Conservation (phyloP, 2,329 filamentous ascomycete genomes). For the Colletotrichum abscissum region DNA sequence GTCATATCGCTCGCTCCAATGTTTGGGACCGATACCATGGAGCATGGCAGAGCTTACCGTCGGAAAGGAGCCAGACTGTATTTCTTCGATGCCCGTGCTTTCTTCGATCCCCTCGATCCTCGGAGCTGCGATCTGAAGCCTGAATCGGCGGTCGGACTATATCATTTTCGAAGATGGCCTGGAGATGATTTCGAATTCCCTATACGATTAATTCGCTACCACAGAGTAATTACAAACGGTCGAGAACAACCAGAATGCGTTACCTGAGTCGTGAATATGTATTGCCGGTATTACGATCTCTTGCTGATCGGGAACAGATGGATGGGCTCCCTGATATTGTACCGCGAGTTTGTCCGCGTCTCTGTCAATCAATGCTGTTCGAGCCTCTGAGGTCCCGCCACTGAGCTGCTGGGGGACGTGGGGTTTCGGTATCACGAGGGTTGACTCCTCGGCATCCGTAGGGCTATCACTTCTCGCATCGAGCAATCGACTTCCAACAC, state of each 20-base stretch:
- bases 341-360: neutral
- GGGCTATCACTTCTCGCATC: neutral
- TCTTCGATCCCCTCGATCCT: slow-evolving; percentile 17
- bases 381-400: neutral
- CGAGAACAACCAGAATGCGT: neutral
- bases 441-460: neutral
- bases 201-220: neutral
- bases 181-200: neutral
- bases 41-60: neutral
- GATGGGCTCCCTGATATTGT: neutral
- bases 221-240: neutral
- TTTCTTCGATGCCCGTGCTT: slow-evolving; percentile 2
- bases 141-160: slow-evolving; percentile 28
- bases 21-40: neutral
- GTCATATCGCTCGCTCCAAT: slow-evolving; percentile 2
- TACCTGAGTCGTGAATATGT: neutral
- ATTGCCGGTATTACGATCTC: neutral
- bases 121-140: slow-evolving; percentile 18
- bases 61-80: neutral
- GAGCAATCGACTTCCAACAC: neutral
- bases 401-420: neutral
- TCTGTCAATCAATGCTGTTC: neutral
- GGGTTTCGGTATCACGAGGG: neutral
- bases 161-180: neutral
- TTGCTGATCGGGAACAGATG: neutral